phyloP scores from a whole-genome alignment of 2,329 filamentous ascomycete species.

The Aspergillus transmontanensis region DNA sequence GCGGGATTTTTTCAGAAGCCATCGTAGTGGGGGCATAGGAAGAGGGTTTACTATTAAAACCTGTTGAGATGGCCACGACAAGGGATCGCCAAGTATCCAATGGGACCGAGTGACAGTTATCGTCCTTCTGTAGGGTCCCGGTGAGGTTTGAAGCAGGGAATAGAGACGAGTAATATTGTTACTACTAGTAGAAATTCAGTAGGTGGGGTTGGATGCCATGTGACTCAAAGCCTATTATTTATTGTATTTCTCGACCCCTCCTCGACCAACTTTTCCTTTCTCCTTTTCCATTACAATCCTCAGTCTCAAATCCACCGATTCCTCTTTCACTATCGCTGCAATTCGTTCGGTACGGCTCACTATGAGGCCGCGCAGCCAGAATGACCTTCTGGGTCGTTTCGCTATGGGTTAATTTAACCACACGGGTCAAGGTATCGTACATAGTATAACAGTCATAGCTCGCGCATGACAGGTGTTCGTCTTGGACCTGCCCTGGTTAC shows the following conservation, averaged over 20 bases:
- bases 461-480: slow-evolving; percentile 50
- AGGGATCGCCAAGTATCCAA: slow-evolving; percentile 6
- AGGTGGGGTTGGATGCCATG: neutral
- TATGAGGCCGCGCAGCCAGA: slow-evolving; percentile 32
- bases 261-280: slow-evolving; percentile 1
- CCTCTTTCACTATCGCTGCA: slow-evolving; percentile 9
- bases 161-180: too few relatives aligned
- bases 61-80: too few relatives aligned
- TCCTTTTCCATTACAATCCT: neutral
- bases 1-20: neutral
- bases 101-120: slow-evolving; percentile 7
- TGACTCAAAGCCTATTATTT: slow-evolving; percentile 9
- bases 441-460: slow-evolving; percentile 41
- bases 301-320: neutral
- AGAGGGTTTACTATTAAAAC: neutral
- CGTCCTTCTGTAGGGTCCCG: slow-evolving; percentile 11
- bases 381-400: slow-evolving; percentile 22
- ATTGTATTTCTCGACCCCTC: slow-evolving; percentile 22
- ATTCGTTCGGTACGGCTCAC: slow-evolving; percentile 33
- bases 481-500: slow-evolving; percentile 10
- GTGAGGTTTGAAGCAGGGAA: slow-evolving; percentile 2
- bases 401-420: slow-evolving; percentile 29
- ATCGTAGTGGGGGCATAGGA: neutral
- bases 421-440: slow-evolving; percentile 48
- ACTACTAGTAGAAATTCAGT: neutral